Evolutionary conservation across 1,139 yeast genomes (phyloP), one percentile per base, ranked within the genome.

Genomic region (Zygotorulaspora mrakii): DNA sequence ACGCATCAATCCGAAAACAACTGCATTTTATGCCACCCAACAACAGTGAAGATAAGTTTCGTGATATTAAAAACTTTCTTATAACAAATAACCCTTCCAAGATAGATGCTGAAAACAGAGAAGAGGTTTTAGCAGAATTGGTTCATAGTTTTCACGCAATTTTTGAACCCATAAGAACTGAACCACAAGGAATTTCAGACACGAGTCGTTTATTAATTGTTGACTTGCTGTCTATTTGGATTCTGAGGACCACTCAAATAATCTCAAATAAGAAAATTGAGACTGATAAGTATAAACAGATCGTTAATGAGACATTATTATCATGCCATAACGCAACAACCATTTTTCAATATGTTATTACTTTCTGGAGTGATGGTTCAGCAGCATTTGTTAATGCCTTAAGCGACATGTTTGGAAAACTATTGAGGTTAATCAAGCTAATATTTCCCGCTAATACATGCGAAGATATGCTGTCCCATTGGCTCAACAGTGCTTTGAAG

Each of bases 361-460:
- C 79, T 48, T 79, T 77, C 53, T 78, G 88, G 78, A 78, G 77
- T 39, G 84, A 79, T 38, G 75, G 86, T 1, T 79, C 83, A 4
- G 78, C 85, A 1, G 79, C 94, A 0, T 63, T 84, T 24, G 77
- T 81, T 5, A 83, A 81, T 50, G 81, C 94, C 0, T 61, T 85
- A 37, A 72, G 70, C 40, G 83, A 78, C 28, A 57, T 86, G 27
- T 71, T 84, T 37, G 49, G 61, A 3, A 82, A 81, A 48, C 54
- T 80, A 33, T 59, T 81, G 4, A 48, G 58, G 1, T 62, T 77
- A 18, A 52, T 73, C 11, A 62, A 62, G 27, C 31, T 52, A 6
- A 39, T 63, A 7, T 61, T 57, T 13, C 28, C 46, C 2, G 34
- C 38, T 9, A 54, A 52, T n/a, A 33, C 39, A 5, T 37, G 45